Conservation (phyloP, 1,139 yeast species). For the Scheffersomyces stambukii region DNA sequence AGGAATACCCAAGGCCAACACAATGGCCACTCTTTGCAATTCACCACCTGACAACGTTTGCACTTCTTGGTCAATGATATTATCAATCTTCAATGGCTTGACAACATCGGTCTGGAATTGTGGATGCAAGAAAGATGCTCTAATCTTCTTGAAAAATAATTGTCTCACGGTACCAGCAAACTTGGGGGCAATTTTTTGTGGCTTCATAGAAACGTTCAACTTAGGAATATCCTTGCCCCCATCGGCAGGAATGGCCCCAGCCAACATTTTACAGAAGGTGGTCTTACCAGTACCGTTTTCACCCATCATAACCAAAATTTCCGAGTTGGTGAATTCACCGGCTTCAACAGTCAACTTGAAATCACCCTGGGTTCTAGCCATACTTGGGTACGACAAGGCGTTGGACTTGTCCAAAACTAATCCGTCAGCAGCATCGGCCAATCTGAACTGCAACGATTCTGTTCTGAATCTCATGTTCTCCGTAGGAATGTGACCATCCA, state of each 20-base stretch:
- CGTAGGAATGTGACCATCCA: conserved; percentile 96
- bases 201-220: conserved; percentile 93
- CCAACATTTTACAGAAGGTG: conserved; percentile 89
- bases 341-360: conserved; percentile 75
- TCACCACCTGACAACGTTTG: conserved; percentile 99
- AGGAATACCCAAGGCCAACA: conserved; percentile 85
- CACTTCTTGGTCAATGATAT: conserved; percentile 94
- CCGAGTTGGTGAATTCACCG: conserved; percentile 95
- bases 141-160: conserved; percentile 90
- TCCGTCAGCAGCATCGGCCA: conserved; percentile 87
- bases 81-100: conserved; percentile 90
- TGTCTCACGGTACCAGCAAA: conserved; percentile 98
- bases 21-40: conserved; percentile 98
- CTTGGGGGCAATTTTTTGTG: conserved; percentile 97
- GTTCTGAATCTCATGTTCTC: conserved; percentile 96
- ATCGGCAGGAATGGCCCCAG: conserved; percentile 90
- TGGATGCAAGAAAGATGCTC: conserved; percentile 90
- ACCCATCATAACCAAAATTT: conserved; percentile 98
- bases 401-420: conserved; percentile 74
- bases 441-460: conserved; percentile 89
- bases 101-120: conserved; percentile 98
- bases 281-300: conserved; percentile 99
- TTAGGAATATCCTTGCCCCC: conserved; percentile 75
- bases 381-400: conserved; percentile 70
- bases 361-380: conserved; percentile 93